A percentile compares a stretch with the other conserved stretches of the same genome.
phyloP scores from a whole-genome alignment of 2,329 filamentous ascomycete genomes.

The Simplicillium aogashimaense region DNA sequence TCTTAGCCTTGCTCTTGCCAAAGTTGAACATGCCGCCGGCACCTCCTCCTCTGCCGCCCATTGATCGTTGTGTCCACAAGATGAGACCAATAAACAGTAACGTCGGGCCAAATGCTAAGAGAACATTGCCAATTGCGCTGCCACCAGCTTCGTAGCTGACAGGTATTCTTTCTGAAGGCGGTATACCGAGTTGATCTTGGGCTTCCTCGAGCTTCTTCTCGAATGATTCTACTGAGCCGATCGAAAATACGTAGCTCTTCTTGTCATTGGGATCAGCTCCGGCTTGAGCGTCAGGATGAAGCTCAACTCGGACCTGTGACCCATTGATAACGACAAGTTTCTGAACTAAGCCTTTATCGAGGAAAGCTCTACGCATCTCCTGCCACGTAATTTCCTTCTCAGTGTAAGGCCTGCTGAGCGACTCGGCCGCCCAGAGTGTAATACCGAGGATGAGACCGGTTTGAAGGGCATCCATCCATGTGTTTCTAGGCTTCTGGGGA shows the following conservation, averaged over 20 bases:
- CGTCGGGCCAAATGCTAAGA: conserved; percentile 77
- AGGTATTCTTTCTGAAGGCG: conserved; percentile 79
- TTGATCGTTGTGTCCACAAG: conserved; percentile 68
- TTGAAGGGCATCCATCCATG: conserved; percentile 23
- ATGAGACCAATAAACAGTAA: conserved; percentile 76
- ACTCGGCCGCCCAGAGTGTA: conserved; percentile 38
- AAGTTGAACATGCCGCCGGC: conserved; percentile 87
- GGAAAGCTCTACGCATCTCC: conserved; percentile 85
- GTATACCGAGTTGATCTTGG: conserved; percentile 79
- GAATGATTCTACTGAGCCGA: conserved; percentile 89
- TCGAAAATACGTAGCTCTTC: conserved; percentile 74
- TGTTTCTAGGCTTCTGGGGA: conserved; percentile 19
- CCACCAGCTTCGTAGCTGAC: conserved; percentile 78
- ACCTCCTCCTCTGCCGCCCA: conserved; percentile 52
- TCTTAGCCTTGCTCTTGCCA: conserved; percentile 89
- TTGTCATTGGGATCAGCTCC: conserved; percentile 17
- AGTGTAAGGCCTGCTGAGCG: conserved; percentile 28
- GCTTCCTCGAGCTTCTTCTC: conserved; percentile 82
- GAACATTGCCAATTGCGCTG: conserved; percentile 60
- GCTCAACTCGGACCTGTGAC: conserved; percentile 63
- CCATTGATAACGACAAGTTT: conserved; percentile 76
- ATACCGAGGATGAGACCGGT: conserved; percentile 36
- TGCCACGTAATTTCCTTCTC: conserved; percentile 89
- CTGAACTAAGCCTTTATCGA: conserved; percentile 92
- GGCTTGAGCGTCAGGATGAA: conserved; percentile 62